Conservation (phyloP, 169 alveolate genomes). For the Eimeria praecox region DNA sequence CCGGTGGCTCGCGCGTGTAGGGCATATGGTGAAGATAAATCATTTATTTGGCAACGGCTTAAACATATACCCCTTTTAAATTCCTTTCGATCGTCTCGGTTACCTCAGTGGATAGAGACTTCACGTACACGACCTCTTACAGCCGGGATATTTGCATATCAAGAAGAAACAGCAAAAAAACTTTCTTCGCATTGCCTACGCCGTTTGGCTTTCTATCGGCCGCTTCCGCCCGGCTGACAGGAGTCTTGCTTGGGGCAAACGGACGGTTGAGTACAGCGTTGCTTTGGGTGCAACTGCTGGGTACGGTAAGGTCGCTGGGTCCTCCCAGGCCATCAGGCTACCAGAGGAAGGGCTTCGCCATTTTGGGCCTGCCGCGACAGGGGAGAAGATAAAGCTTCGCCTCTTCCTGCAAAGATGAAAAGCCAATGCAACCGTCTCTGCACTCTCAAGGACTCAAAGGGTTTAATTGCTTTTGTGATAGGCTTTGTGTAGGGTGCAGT, state of each 20-base stretch:
- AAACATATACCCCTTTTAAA: background rate
- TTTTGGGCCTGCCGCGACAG: background rate
- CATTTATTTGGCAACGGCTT: background rate
- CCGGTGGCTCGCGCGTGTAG: background rate
- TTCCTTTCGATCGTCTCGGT: background rate
- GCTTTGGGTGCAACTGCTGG: background rate
- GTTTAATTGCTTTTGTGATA: background rate
- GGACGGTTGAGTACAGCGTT: background rate
- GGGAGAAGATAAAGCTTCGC: background rate
- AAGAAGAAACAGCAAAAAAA: background rate
- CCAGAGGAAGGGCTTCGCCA: constrained; percentile 8
- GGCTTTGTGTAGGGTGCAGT: background rate
- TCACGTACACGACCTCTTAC: too few relatives aligned
- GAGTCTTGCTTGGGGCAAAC: background rate
- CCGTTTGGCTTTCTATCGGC: background rate
- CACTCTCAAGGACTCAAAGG: background rate
- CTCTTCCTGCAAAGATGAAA: background rate
- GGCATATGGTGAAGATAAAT: background rate
- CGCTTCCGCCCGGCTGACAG: background rate
- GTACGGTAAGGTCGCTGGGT: background rate
- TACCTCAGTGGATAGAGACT: too few relatives aligned
- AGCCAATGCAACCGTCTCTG: background rate
- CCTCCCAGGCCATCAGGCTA: background rate
- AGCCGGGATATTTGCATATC: background rate
- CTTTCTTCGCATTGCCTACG: background rate